Percentiles rank a stretch among this genome's conserved stretches.
Conservation (phyloP, 495 filamentous ascomycete genomes). For the Glonium stellatum region DNA sequence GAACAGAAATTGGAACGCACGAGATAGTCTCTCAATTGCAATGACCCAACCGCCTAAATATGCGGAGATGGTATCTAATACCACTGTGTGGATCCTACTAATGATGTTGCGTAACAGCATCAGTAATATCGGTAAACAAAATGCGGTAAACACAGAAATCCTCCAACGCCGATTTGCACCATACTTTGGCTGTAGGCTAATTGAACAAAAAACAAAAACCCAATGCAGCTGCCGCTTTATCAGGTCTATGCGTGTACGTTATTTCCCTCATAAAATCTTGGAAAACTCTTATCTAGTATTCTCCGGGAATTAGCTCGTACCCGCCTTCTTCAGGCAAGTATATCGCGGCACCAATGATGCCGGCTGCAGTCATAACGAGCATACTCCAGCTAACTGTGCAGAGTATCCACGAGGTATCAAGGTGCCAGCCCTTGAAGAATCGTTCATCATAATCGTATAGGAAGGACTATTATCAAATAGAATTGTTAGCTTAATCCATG, state of each 20-base stretch:
- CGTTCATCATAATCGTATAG: conserved; percentile 78
- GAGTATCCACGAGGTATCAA: conserved; percentile 71
- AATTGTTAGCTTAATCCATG: conserved; percentile 7
- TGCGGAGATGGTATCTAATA: background rate
- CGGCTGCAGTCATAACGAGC: conserved; percentile 53
- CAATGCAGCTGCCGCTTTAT: background rate
- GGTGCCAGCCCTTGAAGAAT: conserved; percentile 77
- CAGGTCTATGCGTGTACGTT: background rate
- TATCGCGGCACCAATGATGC: conserved; percentile 55
- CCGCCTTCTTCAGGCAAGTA: conserved; percentile 73
- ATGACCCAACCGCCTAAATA: background rate
- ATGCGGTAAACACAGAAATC: background rate
- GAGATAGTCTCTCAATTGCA: background rate
- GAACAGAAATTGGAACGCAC: too few relatives aligned
- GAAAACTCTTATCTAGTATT: background rate
- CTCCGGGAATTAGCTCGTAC: conserved; percentile 64
- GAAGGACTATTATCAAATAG: conserved; percentile 52
- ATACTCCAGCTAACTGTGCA: conserved; percentile 68
- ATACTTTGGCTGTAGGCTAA: background rate
- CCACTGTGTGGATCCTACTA: too few relatives aligned
- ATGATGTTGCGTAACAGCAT: background rate
- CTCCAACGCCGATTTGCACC: background rate
- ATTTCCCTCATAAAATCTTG: background rate
- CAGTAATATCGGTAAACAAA: background rate
- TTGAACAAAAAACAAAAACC: background rate